Evolutionary conservation across 768 basidiomycete species (phyloP), one percentile per base, ranked within the genome.

Genomic region (Rhizopogon vulgaris): DNA sequence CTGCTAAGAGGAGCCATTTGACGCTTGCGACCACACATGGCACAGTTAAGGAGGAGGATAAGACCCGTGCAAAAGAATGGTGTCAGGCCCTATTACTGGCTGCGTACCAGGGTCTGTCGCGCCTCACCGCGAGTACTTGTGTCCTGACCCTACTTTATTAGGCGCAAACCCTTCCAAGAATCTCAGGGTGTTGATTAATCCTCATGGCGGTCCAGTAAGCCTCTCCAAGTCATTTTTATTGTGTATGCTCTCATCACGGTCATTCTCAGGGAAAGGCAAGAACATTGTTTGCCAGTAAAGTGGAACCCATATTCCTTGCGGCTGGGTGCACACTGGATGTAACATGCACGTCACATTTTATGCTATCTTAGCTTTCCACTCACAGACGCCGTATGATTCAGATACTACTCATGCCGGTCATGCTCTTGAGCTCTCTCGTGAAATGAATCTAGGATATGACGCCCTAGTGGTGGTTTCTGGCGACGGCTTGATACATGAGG

Each of bases 401-500:
- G 90, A 80, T 43, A 90, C 89, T 0, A 78, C 77, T 3, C 75
- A 78, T 53, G 57, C 63, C 2, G 78, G 78, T 4, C 88, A 94
- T 64, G 90, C 87, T 2, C 68, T 67, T 37, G 82, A 89, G 32
- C 72, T 92, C 52, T 80, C 74, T 0, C 80, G 79, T 55, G 67
- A 70, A 3, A 65, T 90, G 32, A 55, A 73, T 0, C 73, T 88
- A 4, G 72, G 76, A 14, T 87, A 78, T 55, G 90, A 93, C 56
- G 88, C 83, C 0, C 63, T 94, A 38, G 76, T 89, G 36, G 68
- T 82, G 28, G 76, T 94, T 22, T 92, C 90, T 0, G 92, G 92
- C 0, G 92, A 94, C 59, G 92, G 92, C 7, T 73, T 90, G 34
- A 62, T 91, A 14, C 87, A 93, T 60, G 92, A 94, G 69, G 75